Evolutionary conservation across 495 filamentous ascomycete genomes (phyloP).

Genomic region (Pyrenula aspistea): DNA sequence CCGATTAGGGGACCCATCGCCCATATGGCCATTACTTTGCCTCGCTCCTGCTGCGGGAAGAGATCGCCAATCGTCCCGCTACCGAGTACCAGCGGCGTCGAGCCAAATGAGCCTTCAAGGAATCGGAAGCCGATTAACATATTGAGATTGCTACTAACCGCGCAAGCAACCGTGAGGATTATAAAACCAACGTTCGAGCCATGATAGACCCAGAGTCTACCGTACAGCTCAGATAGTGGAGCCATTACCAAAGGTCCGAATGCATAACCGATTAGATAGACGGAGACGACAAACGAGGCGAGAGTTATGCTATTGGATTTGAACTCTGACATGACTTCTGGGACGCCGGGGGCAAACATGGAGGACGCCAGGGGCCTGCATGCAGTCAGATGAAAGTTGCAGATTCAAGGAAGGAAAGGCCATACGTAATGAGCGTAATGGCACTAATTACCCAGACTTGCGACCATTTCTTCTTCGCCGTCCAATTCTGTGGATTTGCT

Average conservation of each 20-base stretch:
- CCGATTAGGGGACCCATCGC: conserved; percentile 39
- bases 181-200: conserved; percentile 39
- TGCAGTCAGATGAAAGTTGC: neutral
- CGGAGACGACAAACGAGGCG: conserved; percentile 42
- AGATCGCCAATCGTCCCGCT: conserved; percentile 36
- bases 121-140: conserved; percentile 47
- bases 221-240: conserved; percentile 54
- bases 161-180: conserved; percentile 45
- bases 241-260: conserved; percentile 46
- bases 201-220: conserved; percentile 43
- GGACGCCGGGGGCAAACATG: conserved; percentile 60
- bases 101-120: conserved; percentile 39
- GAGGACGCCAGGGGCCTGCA: conserved; percentile 28
- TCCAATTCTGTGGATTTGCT: conserved; percentile 45
- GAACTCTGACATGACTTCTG: conserved; percentile 44
- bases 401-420: neutral
- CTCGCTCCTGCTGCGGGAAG: conserved; percentile 40
- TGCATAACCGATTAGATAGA: conserved; percentile 40
- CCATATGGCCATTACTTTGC: conserved; percentile 42
- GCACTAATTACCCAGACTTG: conserved; percentile 39
- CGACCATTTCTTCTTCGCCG: conserved; percentile 45
- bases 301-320: conserved; percentile 39
- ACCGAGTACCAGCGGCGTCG: conserved; percentile 29
- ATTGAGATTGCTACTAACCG: conserved; percentile 37
- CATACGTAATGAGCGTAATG: conserved; percentile 42